Evolutionary conservation across 2,329 filamentous ascomycete species (phyloP).

Genomic region (Aspergillus sp.): DNA sequence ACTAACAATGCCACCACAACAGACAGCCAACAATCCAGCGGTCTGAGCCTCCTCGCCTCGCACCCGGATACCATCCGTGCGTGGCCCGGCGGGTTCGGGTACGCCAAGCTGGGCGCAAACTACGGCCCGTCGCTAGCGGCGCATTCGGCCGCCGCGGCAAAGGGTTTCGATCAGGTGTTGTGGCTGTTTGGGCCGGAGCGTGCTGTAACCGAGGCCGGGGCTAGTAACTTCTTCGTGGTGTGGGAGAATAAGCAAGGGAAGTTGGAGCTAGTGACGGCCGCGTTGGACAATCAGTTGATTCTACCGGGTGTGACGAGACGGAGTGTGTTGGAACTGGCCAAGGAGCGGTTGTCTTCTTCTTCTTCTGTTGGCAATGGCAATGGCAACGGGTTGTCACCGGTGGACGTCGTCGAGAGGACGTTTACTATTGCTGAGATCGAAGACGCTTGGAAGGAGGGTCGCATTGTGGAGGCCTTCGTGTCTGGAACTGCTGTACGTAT

Average conservation of each 20-base stretch:
- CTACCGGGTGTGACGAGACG: conserved; percentile 81
- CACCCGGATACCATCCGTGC: conserved; percentile 77
- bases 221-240: conserved; percentile 84
- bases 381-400: conserved; percentile 49
- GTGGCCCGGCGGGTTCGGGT: conserved; percentile 89
- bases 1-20: conserved; percentile 13
- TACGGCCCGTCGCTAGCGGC: conserved; percentile 78
- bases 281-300: conserved; percentile 73
- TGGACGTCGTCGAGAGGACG: conserved; percentile 72
- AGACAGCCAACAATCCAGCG: conserved; percentile 12
- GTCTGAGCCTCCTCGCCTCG: conserved; percentile 65
- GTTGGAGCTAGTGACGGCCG: conserved; percentile 70
- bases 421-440: conserved; percentile 74
- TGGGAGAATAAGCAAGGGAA: conserved; percentile 56
- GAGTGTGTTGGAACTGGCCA: conserved; percentile 65
- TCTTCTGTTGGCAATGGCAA: no score
- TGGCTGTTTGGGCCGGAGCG: conserved; percentile 78
- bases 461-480: conserved; percentile 76
- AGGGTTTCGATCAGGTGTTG: conserved; percentile 82
- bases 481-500: conserved; percentile 71
- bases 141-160: conserved; percentile 61
- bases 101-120: conserved; percentile 87
- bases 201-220: conserved; percentile 82
- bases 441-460: conserved; percentile 63
- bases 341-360: conserved; percentile 45